Conservation (phyloP, 257 asterid genomes). For the Ligustrum vulgare region DNA sequence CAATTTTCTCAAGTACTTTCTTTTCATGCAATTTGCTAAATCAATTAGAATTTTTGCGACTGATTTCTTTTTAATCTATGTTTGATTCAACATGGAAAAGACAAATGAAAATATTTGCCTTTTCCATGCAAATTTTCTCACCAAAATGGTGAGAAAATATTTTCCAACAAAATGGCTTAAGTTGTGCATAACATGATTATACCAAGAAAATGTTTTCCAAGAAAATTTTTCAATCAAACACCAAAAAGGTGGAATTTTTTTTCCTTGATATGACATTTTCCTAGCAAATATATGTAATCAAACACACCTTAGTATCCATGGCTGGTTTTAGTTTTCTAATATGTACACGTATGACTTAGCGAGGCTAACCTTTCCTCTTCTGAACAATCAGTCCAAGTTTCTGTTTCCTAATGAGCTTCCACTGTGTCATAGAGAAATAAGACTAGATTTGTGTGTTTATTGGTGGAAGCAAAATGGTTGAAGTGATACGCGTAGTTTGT, state of each 20-base stretch:
- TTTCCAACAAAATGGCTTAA: too few relatives aligned
- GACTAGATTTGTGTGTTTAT: background rate
- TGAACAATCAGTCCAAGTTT: slow-evolving; percentile 10
- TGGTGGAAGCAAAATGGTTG: background rate
- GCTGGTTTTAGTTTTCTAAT: background rate
- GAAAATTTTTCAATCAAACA: too few relatives aligned
- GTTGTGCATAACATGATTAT: too few relatives aligned
- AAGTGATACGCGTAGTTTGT: background rate
- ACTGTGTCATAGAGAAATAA: background rate
- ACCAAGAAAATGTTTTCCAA: too few relatives aligned
- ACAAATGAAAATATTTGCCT: too few relatives aligned
- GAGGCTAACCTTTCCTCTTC: background rate
- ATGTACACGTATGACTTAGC: background rate
- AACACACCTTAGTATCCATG: background rate
- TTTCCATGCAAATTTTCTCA: too few relatives aligned
- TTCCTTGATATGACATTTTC: too few relatives aligned
- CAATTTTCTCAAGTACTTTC: background rate
- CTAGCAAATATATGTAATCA: too few relatives aligned
- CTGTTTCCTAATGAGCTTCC: background rate
- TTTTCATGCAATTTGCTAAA: background rate
- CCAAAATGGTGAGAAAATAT: too few relatives aligned
- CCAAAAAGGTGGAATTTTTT: too few relatives aligned
- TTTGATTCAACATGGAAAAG: too few relatives aligned
- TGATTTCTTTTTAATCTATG: too few relatives aligned
- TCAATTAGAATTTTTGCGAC: background rate